A percentile compares a stretch with the other conserved stretches of the same genome.
These are phyloP conservation scores for Onygena corvina DNA, from an alignment of 2,329 filamentous ascomycete species.

Conservation along the genomic window DNA sequence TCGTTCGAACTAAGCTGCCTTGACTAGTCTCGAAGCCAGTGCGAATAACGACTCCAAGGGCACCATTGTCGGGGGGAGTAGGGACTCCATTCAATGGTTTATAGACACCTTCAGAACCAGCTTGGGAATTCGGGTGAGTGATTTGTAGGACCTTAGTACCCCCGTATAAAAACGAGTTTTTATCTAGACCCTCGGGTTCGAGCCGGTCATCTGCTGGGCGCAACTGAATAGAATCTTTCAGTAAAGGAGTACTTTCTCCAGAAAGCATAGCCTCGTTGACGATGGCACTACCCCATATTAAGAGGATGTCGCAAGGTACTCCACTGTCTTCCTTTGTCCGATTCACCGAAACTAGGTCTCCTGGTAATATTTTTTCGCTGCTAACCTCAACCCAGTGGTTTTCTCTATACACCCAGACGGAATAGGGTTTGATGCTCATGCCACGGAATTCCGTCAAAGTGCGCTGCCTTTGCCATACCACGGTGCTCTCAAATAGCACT, in stretches of 20 bases:
- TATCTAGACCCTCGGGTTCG: constrained; percentile 85
- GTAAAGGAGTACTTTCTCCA: constrained; percentile 87
- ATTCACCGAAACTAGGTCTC: constrained; percentile 82
- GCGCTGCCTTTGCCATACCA: constrained; percentile 96
- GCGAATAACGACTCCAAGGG: constrained; percentile 87
- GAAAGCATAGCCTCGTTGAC: constrained; percentile 99
- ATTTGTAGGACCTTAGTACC: constrained; percentile 96
- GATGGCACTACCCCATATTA: constrained; percentile 90
- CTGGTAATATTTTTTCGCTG: constrained; percentile 85
- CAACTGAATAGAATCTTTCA: constrained; percentile 92
- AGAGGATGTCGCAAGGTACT: constrained; percentile 90
- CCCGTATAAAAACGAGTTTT: constrained; percentile 91
- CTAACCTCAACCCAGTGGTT: constrained; percentile 78
- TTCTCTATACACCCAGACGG: constrained; percentile 78
- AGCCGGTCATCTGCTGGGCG: constrained; percentile 68
- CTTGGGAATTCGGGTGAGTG: constrained; percentile 62
- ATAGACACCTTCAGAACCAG: constrained; percentile 47
- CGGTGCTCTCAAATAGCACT: constrained; percentile 91
- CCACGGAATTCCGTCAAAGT: constrained; percentile 93
- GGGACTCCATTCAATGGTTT: constrained; percentile 64
- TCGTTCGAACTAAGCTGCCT: constrained; percentile 90
- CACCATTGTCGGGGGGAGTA: constrained; percentile 81
- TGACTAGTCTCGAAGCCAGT: constrained; percentile 98
- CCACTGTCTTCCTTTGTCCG: constrained; percentile 95
- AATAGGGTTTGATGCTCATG: constrained; percentile 99